A percentile compares a stretch with the other conserved stretches of the same genome.
Evolutionary conservation across 768 basidiomycete genomes (phyloP).

Genomic region (Chalciporus sphaerocephalus): DNA sequence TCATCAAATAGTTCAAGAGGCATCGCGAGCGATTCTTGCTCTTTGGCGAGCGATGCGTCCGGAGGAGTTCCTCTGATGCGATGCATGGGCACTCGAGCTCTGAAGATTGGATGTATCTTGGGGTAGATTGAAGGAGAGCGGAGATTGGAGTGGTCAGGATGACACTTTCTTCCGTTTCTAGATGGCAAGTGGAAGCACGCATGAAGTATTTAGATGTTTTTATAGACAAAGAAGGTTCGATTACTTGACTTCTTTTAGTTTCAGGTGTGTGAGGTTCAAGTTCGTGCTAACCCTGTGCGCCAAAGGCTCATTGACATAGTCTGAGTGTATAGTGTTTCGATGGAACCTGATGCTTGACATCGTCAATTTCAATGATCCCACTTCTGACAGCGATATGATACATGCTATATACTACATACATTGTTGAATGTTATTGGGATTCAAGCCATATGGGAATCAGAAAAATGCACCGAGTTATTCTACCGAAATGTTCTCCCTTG

Average conservation of each 20-base stretch:
- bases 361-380: no score
- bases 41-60: background rate
- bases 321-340: no score
- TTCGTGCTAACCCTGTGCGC: no score
- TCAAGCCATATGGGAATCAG: no score
- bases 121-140: conserved; percentile 3
- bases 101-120: conserved; percentile 5
- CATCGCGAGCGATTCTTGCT: no score
- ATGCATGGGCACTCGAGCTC: conserved; percentile 5
- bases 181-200: background rate
- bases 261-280: background rate
- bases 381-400: no score
- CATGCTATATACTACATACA: no score
- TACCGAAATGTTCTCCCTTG: no score
- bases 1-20: conserved; percentile 17
- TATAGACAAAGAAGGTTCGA: background rate
- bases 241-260: background rate
- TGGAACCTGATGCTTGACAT: no score
- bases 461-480: no score
- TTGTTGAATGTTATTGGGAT: no score
- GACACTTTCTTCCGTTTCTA: background rate
- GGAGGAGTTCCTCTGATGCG: background rate
- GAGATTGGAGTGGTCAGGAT: conserved; percentile 2
- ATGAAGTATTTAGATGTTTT: conserved; percentile 24
- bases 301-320: no score